A percentile compares a stretch with the other conserved stretches of the same genome.
Evolutionary conservation across 192 early-diverging fungal species (phyloP).

Genomic region (Entomortierella beljakovae): DNA sequence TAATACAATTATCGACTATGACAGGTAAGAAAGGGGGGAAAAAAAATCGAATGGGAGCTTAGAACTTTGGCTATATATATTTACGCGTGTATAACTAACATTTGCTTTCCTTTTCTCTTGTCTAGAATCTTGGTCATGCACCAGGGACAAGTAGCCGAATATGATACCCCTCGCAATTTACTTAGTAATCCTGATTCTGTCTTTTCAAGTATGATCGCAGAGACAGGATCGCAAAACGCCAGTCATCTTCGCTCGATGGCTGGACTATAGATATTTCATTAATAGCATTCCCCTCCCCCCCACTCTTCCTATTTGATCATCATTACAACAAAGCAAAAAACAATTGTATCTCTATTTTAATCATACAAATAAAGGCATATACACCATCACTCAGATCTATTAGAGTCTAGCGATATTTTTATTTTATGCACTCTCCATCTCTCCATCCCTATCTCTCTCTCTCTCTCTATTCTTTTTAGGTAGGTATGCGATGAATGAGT

Average conservation of each 20-base stretch:
- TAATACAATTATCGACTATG: constrained; percentile 70
- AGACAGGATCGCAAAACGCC: constrained; percentile 71
- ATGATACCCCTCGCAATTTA: constrained; percentile 78
- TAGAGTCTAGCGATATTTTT: too few relatives aligned
- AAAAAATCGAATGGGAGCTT: neutral
- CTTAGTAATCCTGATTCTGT: constrained; percentile 69
- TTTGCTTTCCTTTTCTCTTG: neutral
- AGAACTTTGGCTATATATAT: neutral
- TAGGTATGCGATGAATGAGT: neutral
- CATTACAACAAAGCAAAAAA: too few relatives aligned
- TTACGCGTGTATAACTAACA: neutral
- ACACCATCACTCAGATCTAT: too few relatives aligned
- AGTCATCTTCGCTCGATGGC: constrained; percentile 30
- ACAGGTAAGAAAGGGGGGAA: constrained; percentile 17
- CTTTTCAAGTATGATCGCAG: constrained; percentile 82
- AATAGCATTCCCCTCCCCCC: too few relatives aligned
- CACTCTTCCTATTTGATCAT: too few relatives aligned
- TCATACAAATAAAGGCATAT: too few relatives aligned
- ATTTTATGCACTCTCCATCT: too few relatives aligned
- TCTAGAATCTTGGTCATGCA: constrained; percentile 67
- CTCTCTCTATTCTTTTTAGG: neutral
- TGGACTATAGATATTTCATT: constrained; percentile 13
- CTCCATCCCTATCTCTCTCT: neutral
- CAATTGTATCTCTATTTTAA: too few relatives aligned
- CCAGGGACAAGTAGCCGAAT: constrained; percentile 83